A percentile compares a stretch with the other conserved stretches of the same genome.
phyloP scores from a whole-genome alignment of 257 asterid species.

The Solanum gracilifrons region DNA sequence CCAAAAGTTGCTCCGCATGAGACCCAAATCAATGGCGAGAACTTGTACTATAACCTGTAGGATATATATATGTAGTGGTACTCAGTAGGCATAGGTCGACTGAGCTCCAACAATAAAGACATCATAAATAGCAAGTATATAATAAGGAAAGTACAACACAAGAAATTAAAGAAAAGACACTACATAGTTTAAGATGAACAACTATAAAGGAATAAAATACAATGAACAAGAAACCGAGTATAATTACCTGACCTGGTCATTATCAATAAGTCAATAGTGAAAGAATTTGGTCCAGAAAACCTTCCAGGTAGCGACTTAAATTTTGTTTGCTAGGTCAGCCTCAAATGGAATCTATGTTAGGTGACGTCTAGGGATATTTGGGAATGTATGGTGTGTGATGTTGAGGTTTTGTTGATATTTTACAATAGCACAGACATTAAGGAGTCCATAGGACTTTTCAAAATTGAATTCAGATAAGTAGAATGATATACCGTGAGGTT shows the following conservation, averaged over 20 bases:
- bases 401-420: background rate
- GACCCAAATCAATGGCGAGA: background rate
- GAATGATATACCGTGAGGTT: no score
- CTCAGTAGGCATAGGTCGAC: background rate
- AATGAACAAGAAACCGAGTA: background rate
- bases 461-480: no score
- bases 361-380: background rate
- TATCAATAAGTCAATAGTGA: background rate
- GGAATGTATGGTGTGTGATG: background rate
- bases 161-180: background rate
- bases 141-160: background rate
- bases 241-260: background rate
- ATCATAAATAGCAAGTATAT: background rate
- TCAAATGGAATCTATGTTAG: background rate
- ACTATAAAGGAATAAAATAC: background rate
- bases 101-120: background rate
- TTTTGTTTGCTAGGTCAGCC: background rate
- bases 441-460: background rate
- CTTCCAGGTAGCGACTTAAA: background rate
- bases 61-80: background rate
- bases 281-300: background rate
- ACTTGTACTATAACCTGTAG: background rate
- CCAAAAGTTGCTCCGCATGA: background rate
- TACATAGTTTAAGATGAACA: background rate
- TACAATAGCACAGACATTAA: no score